These are phyloP conservation scores for Rhynchosporium agropyri DNA, from an alignment of 2,329 filamentous ascomycete genomes.

Conservation along the genomic window DNA sequence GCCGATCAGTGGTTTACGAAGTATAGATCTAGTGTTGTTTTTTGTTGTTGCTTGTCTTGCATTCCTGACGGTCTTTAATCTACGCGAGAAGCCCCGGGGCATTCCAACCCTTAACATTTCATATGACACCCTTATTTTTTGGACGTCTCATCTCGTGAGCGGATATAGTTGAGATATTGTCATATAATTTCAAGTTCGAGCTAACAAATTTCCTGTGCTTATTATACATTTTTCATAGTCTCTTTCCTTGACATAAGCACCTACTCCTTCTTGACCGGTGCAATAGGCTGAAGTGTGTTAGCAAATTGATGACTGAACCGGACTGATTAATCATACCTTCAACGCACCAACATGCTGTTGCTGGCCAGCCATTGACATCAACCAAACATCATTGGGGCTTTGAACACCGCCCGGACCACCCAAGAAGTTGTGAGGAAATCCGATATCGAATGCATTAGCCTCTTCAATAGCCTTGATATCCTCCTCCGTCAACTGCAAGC, in stretches of 20 bases:
- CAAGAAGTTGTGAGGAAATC: constrained; percentile 68
- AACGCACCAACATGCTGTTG: constrained; percentile 54
- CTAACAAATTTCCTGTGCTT: background rate
- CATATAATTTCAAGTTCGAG: background rate
- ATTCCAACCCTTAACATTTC: no score
- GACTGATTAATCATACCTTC: constrained; percentile 19
- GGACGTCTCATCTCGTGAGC: no score
- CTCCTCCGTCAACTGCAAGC: constrained; percentile 58
- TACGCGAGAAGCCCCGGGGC: no score
- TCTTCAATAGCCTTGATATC: constrained; percentile 69
- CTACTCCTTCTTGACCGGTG: constrained; percentile 21
- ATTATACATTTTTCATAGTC: background rate
- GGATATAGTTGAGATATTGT: no score
- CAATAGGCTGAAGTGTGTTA: constrained; percentile 23
- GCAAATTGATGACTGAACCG: background rate
- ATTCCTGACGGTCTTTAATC: background rate
- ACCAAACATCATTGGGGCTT: constrained; percentile 40
- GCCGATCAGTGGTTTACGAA: background rate
- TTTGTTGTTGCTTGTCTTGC: constrained; percentile 4
- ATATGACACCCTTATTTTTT: no score
- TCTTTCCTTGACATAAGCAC: background rate
- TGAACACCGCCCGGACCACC: constrained; percentile 47
- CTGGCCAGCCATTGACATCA: constrained; percentile 47
- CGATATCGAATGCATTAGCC: constrained; percentile 62
- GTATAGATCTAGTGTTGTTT: background rate